Percentiles rank a stretch among this genome's conserved stretches.
These are phyloP conservation scores for Smallanthus sonchifolius DNA, from an alignment of 129 eudicot species.

Conservation along the genomic window DNA sequence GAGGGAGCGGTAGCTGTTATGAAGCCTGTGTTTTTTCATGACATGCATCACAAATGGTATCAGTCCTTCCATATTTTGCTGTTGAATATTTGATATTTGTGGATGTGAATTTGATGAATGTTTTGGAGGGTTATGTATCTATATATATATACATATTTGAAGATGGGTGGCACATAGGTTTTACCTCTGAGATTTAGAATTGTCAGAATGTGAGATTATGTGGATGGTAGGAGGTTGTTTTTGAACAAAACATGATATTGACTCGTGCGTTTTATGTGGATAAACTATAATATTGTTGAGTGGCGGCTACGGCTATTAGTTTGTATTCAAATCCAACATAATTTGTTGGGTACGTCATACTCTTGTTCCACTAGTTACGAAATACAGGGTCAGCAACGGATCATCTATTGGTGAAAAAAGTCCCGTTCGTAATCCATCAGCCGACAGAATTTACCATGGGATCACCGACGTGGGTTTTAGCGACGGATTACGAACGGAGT, in stretches of 20 bases:
- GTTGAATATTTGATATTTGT: background rate
- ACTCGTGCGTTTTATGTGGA: slow-evolving; percentile 1
- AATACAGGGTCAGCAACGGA: no score
- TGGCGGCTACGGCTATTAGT: slow-evolving; percentile 20
- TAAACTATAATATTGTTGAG: background rate
- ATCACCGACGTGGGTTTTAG: no score
- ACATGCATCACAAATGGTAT: slow-evolving; percentile 43
- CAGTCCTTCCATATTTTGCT: slow-evolving; percentile 37
- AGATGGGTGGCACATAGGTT: background rate
- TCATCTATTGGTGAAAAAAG: no score
- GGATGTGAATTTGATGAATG: slow-evolving; percentile 11
- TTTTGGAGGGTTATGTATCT: slow-evolving; percentile 1
- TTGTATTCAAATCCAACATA: slow-evolving; percentile 3
- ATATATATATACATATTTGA: background rate
- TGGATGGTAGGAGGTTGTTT: slow-evolving; percentile 23
- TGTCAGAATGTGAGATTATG: background rate
- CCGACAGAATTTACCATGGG: no score
- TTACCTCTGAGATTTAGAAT: background rate
- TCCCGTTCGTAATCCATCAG: no score
- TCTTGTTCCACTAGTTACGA: no score
- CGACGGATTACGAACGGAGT: no score
- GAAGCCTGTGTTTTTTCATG: slow-evolving; percentile 41
- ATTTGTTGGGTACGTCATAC: background rate
- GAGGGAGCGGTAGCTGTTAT: slow-evolving; percentile 43
- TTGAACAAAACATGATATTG: slow-evolving; percentile 9